Base-by-base conservation (phyloP, 805 yeast genomes). In the Metschnikowia borealis region DNA sequence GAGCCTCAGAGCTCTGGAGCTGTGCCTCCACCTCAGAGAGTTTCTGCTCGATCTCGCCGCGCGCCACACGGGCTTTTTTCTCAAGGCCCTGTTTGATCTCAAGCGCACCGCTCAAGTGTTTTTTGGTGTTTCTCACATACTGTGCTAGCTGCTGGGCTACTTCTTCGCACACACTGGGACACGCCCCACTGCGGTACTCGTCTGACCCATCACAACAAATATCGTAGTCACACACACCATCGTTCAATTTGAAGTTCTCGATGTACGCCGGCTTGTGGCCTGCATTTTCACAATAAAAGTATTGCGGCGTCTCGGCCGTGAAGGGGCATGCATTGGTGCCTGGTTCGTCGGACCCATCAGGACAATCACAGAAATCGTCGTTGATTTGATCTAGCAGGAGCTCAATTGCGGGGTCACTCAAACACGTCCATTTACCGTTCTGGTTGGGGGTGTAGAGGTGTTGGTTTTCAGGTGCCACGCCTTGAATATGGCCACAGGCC, bases 291-390 rank as follows among this genome's bases (percentile, higher is more conserved):
- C 99, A 92, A 65, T 81, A 90, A 61, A 89, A 91, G 43, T 58
- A 56, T 46, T 13, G 70, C 5, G 54, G 55, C n/a, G 41, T 2
- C 62, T 48, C 67, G 53, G 15, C 66, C 13, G 57, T 54, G 45
- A 48, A 61, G 1, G 66, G 61, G 66, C 98, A 92, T 0, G 97
- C 97, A 37, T 85, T 72, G 0, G 98, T 92, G 0, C 97, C 97
- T 0, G 97, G 97, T 66, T 94, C 98, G 69, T 94, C 99, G 4
- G 91, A 83, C 0, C 98, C 98, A 69, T 94, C 99, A 0, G 97
- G 97, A 70, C 98, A 92, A 62, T 94, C 98, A 68, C 98, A 92
- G 62, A 78, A 85, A 59, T 90, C 86, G 66, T 94, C 97, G 64
- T 92, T 92, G 58, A 92, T 77, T 61, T 83, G 87, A 35, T 71